Evolutionary conservation across 2,329 filamentous ascomycete genomes (phyloP).

Genomic region (Arthrobotrys megalospora): DNA sequence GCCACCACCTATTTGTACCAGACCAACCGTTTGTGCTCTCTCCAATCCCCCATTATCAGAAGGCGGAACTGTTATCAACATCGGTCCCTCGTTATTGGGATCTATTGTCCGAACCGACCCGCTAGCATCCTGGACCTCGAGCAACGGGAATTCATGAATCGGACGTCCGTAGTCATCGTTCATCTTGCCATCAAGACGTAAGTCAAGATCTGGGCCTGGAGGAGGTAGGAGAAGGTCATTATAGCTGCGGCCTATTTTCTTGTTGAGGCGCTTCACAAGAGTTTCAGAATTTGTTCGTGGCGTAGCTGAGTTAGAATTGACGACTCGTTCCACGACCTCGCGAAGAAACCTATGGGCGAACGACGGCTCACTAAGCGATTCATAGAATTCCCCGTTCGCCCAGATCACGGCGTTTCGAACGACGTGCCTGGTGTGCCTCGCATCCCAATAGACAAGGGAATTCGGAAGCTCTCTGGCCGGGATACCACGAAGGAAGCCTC

Average conservation of each 20-base stretch:
- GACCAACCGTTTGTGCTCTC: too few species aligned
- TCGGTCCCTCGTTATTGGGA: too few species aligned
- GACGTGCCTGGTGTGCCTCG: neutral
- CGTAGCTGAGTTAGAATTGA: neutral
- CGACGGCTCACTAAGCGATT: neutral
- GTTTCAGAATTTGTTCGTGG: neutral
- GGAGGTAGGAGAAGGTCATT: neutral
- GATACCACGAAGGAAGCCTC: slow-evolving; percentile 11
- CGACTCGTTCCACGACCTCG: slow-evolving; percentile 30
- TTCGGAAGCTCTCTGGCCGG: slow-evolving; percentile 15
- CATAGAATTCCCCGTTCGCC: slow-evolving; percentile 36
- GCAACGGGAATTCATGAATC: neutral
- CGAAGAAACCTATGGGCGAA: slow-evolving; percentile 8
- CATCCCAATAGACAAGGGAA: slow-evolving; percentile 40
- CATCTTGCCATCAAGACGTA: neutral
- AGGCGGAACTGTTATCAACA: too few species aligned
- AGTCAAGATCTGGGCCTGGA: neutral
- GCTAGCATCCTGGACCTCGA: too few species aligned
- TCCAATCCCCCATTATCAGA: too few species aligned
- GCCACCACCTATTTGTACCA: too few species aligned
- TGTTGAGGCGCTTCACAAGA: slow-evolving; percentile 13
- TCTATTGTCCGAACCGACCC: too few species aligned
- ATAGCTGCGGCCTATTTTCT: neutral
- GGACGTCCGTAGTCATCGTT: slow-evolving; percentile 3
- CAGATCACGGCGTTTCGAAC: neutral